Base-by-base conservation (phyloP, 441 rosid species). In the Erodium trifolium region DNA sequence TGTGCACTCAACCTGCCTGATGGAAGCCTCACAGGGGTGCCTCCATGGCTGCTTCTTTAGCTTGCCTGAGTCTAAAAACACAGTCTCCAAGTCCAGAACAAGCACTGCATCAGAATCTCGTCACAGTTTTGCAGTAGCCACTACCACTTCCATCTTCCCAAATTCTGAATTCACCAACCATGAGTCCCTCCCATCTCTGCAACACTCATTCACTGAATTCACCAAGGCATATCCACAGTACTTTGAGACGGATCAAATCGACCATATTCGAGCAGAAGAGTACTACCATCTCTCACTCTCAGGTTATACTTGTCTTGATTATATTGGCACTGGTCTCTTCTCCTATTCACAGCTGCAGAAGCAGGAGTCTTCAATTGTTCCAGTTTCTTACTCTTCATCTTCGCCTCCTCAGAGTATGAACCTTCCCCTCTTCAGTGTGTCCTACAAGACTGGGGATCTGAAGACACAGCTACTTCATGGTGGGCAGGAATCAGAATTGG, bases 241-340 rank as follows among this genome's bases (percentile, higher is more conserved):
- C 81, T 53, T 77, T 4, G 86, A 85, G 1, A 83, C 91, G 43
- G 63, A 74, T 27, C 82, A 68, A 41, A 79, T 91, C 43, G 97
- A 93, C 60, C 85, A 77, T 10, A 87, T 89, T 49, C 82, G 97
- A 74, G 82, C 81, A 10, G 79, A 78, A 59, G 92, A 90, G 14
- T 93, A 89, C 70, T 77, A 75, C 39, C 90, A 93, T 81, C 90
- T 93, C 65, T 82, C 86, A 1, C 67, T 73, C 35, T 75, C 91
- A 66, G 82, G 83, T 69, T 80, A 80, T 79, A 85, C 91, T 65
- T 93, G 96, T 75, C 93, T 93, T 72, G 98, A 93, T 78, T 93
- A 93, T 77, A 86, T 90, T 0, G 98, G 98, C 39, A 82, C 84
- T 11, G 98, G 98, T 68, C 86, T 93, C 13, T 91, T 87, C 79